Evolutionary conservation across 2,329 filamentous ascomycete genomes (phyloP).

Genomic region (Bipolaris sorokiniana): DNA sequence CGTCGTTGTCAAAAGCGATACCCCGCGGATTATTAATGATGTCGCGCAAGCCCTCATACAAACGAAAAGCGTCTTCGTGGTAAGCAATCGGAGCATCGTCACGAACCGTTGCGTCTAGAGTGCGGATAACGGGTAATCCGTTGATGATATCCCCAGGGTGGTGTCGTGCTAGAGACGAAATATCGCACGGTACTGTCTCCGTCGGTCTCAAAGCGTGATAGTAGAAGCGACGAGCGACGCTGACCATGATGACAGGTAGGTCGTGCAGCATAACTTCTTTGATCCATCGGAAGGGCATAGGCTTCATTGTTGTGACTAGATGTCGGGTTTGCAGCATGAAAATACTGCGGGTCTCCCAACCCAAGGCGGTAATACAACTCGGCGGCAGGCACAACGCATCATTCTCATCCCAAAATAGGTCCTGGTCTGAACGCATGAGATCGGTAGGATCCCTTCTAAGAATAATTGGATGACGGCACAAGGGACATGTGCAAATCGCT

Average conservation of each 20-base stretch:
- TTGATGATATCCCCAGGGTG: background rate
- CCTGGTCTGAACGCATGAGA: no score
- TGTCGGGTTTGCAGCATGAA: background rate
- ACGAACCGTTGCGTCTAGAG: background rate
- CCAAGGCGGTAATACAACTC: background rate
- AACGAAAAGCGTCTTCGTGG: background rate
- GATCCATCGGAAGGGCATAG: conserved; percentile 5
- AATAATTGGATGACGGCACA: conserved; percentile 4
- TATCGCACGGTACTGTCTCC: background rate
- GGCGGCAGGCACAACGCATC: background rate
- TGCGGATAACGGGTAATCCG: background rate
- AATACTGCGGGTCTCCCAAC: background rate
- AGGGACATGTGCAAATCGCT: background rate
- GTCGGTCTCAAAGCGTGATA: background rate
- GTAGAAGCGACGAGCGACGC: background rate
- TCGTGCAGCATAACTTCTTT: background rate
- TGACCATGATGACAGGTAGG: background rate
- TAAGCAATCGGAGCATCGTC: background rate
- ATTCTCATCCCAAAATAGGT: no score
- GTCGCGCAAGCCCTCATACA: background rate
- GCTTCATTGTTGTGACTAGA: background rate
- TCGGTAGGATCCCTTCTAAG: no score
- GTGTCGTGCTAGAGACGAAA: background rate
- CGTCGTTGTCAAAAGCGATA: background rate
- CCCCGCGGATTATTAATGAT: background rate